A percentile compares a stretch with the other conserved stretches of the same genome.
Evolutionary conservation across 345 rosid genomes (phyloP).

Genomic region (rapeseed (Brassica napus)): DNA sequence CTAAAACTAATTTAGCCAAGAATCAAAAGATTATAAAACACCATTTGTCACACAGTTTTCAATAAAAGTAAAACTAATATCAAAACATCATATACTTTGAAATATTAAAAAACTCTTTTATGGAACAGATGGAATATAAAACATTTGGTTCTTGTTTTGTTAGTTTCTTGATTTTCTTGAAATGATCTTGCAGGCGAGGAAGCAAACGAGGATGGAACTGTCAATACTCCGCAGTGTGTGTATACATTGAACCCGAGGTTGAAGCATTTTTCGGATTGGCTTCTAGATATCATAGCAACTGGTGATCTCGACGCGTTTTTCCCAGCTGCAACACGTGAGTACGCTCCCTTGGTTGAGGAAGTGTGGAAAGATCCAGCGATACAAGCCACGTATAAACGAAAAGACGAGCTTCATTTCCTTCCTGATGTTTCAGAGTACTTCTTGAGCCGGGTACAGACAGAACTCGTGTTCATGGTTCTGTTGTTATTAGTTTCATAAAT

Average conservation of each 20-base stretch:
- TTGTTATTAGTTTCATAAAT: background rate
- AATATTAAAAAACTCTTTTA: too few relatives aligned
- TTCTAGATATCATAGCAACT: constrained; percentile 94
- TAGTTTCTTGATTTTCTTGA: background rate
- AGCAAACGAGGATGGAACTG: constrained; percentile 41
- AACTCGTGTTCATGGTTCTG: background rate
- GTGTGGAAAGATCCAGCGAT: constrained; percentile 97
- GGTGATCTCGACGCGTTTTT: constrained; percentile 98
- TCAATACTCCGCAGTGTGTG: constrained; percentile 42
- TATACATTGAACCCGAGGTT: constrained; percentile 88
- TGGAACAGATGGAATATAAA: too few relatives aligned
- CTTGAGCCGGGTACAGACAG: constrained; percentile 71
- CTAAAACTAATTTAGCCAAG: too few relatives aligned
- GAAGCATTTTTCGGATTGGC: constrained; percentile 98
- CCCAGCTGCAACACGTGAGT: constrained; percentile 99
- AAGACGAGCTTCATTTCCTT: constrained; percentile 93
- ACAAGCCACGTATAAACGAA: constrained; percentile 84
- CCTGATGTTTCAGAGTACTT: constrained; percentile 94
- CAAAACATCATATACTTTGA: too few relatives aligned
- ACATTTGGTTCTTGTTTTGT: background rate
- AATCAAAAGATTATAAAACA: too few relatives aligned
- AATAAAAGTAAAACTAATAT: too few relatives aligned
- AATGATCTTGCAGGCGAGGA: constrained; percentile 53
- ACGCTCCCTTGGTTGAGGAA: constrained; percentile 97
- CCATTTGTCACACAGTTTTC: too few relatives aligned